Percentiles rank a stretch among this genome's conserved stretches.
phyloP scores from a whole-genome alignment of 495 filamentous ascomycete species.

The Thermochaetoides thermophila region DNA sequence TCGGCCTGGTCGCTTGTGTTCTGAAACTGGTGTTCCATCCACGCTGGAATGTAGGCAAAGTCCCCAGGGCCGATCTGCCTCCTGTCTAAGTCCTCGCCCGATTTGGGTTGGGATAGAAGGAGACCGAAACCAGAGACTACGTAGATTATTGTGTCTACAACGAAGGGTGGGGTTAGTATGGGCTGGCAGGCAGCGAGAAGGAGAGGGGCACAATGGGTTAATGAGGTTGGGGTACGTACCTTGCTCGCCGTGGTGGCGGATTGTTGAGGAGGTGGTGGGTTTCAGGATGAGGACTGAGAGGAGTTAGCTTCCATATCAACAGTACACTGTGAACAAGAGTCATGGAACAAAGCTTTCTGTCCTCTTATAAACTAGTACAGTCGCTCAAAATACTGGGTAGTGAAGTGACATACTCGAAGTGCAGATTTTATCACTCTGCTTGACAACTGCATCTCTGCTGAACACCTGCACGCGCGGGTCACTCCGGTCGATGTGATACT shows the following conservation, averaged over 20 bases:
- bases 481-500: conserved; percentile 7
- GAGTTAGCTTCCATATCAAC: too few relatives aligned
- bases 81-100: conserved; percentile 28
- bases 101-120: conserved; percentile 25
- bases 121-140: conserved; percentile 26
- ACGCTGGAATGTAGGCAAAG: conserved; percentile 49
- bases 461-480: conserved; percentile 34
- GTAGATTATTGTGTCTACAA: conserved; percentile 32
- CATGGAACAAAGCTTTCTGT: too few relatives aligned
- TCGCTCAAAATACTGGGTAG: too few relatives aligned
- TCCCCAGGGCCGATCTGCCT: conserved; percentile 43
- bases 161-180: neutral
- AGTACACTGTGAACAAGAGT: too few relatives aligned
- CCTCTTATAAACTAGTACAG: too few relatives aligned
- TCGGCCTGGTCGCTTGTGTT: conserved; percentile 39
- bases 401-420: conserved; percentile 35
- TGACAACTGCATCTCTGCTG: conserved; percentile 41
- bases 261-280: conserved; percentile 24
- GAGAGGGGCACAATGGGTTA: conserved; percentile 1
- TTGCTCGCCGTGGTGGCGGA: conserved; percentile 35
- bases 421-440: conserved; percentile 43
- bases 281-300: conserved; percentile 27
- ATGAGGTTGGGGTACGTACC: conserved; percentile 15
- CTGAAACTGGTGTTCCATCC: conserved; percentile 50
- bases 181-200: neutral